Conservation (phyloP, 2,329 filamentous ascomycete species). For the Cryphonectria radicalis region DNA sequence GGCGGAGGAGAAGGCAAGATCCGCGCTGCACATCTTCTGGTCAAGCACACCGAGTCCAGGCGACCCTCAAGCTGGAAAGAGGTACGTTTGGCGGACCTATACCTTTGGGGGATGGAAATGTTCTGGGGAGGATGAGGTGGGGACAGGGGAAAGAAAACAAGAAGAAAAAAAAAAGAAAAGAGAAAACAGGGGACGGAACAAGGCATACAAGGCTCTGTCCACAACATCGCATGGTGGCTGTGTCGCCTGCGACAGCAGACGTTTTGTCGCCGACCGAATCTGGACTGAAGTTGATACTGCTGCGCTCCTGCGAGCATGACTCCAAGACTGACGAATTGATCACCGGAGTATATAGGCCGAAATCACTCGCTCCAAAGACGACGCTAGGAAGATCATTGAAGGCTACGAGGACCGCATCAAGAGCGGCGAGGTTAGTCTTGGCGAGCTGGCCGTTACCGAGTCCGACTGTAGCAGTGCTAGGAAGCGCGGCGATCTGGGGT, state of each 20-base stretch:
- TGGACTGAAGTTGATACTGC: background rate
- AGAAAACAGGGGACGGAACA: too few species aligned
- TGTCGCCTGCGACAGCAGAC: background rate
- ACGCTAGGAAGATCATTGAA: slow-evolving; percentile 78
- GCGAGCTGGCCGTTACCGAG: slow-evolving; percentile 84
- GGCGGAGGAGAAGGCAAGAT: slow-evolving; percentile 71
- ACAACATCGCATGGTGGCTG: background rate
- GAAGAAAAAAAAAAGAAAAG: background rate
- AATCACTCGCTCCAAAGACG: slow-evolving; percentile 86
- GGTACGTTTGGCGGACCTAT: slow-evolving; percentile 41
- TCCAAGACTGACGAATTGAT: slow-evolving; percentile 10
- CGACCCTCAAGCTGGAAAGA: slow-evolving; percentile 93
- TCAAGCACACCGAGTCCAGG: slow-evolving; percentile 90
- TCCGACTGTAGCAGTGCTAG: slow-evolving; percentile 95
- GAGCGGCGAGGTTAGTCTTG: slow-evolving; percentile 69
- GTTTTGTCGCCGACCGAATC: background rate
- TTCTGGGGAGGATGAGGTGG: background rate
- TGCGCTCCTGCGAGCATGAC: background rate
- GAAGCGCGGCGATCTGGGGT: slow-evolving; percentile 92
- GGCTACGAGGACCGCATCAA: slow-evolving; percentile 77
- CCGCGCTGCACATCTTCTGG: slow-evolving; percentile 85
- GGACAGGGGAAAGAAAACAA: background rate
- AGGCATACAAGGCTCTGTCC: background rate
- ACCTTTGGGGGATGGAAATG: too few species aligned
- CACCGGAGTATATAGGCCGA: slow-evolving; percentile 57